A percentile compares a stretch with the other conserved stretches of the same genome.
Evolutionary conservation across 2,329 filamentous ascomycete genomes (phyloP).

Genomic region (Aureobasidium sp.): DNA sequence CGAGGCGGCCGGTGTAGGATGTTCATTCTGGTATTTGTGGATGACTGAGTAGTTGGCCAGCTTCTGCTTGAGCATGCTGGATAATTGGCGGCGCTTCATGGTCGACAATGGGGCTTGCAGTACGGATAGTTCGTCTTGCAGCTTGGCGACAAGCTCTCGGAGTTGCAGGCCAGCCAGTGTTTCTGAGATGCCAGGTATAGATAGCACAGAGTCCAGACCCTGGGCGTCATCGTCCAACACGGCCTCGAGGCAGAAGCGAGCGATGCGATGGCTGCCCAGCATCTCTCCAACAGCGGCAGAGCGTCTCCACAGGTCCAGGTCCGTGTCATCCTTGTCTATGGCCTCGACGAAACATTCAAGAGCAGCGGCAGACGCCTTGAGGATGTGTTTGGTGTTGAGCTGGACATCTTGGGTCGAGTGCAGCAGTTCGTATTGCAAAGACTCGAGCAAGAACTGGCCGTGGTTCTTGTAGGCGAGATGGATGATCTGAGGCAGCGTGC

Average conservation of each 20-base stretch:
- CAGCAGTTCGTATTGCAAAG: constrained; percentile 44
- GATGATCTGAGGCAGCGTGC: constrained; percentile 78
- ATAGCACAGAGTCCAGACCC: constrained; percentile 45
- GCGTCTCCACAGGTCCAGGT: constrained; percentile 58
- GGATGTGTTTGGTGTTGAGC: constrained; percentile 21
- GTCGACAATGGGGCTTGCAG: constrained; percentile 44
- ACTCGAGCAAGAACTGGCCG: constrained; percentile 84
- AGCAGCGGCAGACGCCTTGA: constrained; percentile 35
- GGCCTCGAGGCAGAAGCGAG: constrained; percentile 57
- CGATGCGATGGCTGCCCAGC: constrained; percentile 51
- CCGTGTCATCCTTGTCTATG: constrained; percentile 57
- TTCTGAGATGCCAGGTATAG: constrained; percentile 53
- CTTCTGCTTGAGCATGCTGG: constrained; percentile 46
- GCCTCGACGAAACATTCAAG: constrained; percentile 54
- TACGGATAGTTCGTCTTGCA: constrained; percentile 51
- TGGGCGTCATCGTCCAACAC: constrained; percentile 57
- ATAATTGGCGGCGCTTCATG: constrained; percentile 45
- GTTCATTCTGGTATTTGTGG: constrained; percentile 20
- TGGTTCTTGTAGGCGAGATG: constrained; percentile 95
- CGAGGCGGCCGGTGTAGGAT: background rate
- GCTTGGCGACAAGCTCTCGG: constrained; percentile 39
- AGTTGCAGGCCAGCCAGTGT: constrained; percentile 48
- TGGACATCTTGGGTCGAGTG: constrained; percentile 23
- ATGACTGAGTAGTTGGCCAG: constrained; percentile 48
- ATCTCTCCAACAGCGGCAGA: constrained; percentile 52